Base-by-base conservation (phyloP, 2,329 filamentous ascomycete species). In the Coleophoma crateriformis region DNA sequence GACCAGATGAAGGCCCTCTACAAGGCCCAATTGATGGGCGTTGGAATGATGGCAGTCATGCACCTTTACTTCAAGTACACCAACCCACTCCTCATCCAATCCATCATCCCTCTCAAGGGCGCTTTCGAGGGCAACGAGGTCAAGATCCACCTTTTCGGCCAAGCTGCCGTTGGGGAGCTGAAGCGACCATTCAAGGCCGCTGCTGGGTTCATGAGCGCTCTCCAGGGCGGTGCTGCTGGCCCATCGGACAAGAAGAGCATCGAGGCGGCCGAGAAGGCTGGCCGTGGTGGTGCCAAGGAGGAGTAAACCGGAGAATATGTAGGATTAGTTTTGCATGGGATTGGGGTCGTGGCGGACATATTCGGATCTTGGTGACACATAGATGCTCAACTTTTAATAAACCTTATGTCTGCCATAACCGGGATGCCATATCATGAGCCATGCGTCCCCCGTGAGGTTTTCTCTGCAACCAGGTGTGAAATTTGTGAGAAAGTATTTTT, bases 1-100 rank as follows among this genome's bases (percentile, higher is more conserved):
- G 75, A 80, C 62, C 92, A 97, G 76, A 80, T 97, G 67, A 87
- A 87, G 73, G 77, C 81, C 57, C 79, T 90, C 58, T 89, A 92
- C 80, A 94, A 94, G 71, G 81, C 85, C 57, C 92, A 97, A 76
- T 74, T 95, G 64, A 97, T 96, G 88, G 94, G 94, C 53, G 78
- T 99, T 51, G 91, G 81, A 70, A 99, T 99, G 91, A 97, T 99
- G 92, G 84, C 73, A 54, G 88, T 96, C 66, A 97, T 99, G 92
- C 94, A 99, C 76, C 60, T 99, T 54, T 99, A 97, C 84, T 88
- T 99, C 80, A 91, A 96, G 72, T 99, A 97, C 85, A 97, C 91
- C 76, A 99, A 97, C 84, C 94, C 94, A 39, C 88, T 99, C 46
- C 78, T 96, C 65, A 96, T 99, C 76, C 94, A 99, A 82, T 95